These are phyloP conservation scores for Auricularia cornea DNA, from an alignment of 768 basidiomycete species.

Conservation along the genomic window DNA sequence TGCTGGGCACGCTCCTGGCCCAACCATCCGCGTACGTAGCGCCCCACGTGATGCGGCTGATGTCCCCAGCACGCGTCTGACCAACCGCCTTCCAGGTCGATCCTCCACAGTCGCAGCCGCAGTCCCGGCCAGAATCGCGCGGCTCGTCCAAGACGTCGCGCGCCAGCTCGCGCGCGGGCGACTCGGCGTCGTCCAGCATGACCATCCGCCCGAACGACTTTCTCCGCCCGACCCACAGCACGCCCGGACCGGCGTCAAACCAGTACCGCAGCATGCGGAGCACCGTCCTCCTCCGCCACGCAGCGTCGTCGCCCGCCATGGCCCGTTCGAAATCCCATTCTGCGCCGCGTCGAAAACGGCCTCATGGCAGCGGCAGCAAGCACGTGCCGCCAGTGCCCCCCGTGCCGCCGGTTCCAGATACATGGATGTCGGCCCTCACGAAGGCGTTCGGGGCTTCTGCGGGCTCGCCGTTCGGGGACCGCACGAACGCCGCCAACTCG, in stretches of 20 bases:
- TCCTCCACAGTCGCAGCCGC: neutral
- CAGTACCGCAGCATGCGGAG: neutral
- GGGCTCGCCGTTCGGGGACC: conserved; percentile 7
- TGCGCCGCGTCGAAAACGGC: neutral
- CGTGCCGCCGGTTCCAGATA: neutral
- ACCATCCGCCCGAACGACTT: neutral
- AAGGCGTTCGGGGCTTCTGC: conserved; percentile 29
- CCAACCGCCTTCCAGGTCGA: neutral
- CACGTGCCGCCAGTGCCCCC: neutral
- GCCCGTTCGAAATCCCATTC: neutral
- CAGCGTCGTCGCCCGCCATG: neutral
- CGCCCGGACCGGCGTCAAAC: neutral
- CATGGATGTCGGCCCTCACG: conserved; percentile 13
- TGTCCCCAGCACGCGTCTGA: neutral
- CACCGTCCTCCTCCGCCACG: neutral
- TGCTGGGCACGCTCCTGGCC: neutral
- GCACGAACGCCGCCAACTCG: conserved; percentile 1
- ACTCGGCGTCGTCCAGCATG: neutral
- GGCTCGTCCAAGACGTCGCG: neutral
- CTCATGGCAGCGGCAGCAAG: neutral
- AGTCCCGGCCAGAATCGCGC: too few relatives aligned
- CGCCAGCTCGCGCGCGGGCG: neutral
- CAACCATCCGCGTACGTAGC: conserved; percentile 1
- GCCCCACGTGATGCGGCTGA: conserved; percentile 1
- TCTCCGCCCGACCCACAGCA: neutral